These are phyloP conservation scores for Penicillium sp. DNA, from an alignment of 2,329 filamentous ascomycete genomes.

Conservation along the genomic window DNA sequence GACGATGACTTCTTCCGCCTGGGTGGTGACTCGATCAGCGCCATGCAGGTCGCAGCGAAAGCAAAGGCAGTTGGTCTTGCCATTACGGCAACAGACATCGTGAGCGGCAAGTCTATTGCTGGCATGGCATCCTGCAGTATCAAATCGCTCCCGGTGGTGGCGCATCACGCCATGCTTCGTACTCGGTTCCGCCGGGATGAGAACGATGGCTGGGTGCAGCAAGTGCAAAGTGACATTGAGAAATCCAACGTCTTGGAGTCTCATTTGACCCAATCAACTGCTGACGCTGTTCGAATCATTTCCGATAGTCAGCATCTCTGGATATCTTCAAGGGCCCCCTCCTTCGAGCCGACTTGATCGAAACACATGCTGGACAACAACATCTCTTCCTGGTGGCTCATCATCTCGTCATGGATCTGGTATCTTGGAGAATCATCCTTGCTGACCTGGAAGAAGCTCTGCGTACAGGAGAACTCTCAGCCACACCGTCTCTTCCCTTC, in stretches of 20 bases:
- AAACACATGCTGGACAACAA: not conserved
- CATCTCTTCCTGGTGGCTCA: not conserved
- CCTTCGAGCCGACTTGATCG: not conserved
- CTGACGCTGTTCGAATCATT: not conserved
- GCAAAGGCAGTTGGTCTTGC: not conserved
- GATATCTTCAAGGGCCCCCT: not conserved
- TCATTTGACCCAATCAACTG: not conserved
- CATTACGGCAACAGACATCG: not conserved
- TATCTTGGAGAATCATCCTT: not conserved
- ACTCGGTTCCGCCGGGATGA: not conserved
- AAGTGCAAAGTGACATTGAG: not conserved
- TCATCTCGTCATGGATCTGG: not conserved
- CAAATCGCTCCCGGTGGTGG: not conserved
- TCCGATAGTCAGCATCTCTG: not conserved
- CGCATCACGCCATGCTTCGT: not conserved
- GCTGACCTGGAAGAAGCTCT: not conserved
- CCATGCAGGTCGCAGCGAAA: not conserved
- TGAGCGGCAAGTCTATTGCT: not conserved
- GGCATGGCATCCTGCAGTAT: not conserved
- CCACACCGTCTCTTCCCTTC: not conserved
- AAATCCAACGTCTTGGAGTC: not conserved
- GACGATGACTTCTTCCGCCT: not conserved
- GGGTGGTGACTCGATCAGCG: not conserved
- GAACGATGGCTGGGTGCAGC: not conserved
- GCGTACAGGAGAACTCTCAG: not conserved